Conservation (phyloP, 1,284 basidiomycete genomes). For the Malassezia obtusa region DNA sequence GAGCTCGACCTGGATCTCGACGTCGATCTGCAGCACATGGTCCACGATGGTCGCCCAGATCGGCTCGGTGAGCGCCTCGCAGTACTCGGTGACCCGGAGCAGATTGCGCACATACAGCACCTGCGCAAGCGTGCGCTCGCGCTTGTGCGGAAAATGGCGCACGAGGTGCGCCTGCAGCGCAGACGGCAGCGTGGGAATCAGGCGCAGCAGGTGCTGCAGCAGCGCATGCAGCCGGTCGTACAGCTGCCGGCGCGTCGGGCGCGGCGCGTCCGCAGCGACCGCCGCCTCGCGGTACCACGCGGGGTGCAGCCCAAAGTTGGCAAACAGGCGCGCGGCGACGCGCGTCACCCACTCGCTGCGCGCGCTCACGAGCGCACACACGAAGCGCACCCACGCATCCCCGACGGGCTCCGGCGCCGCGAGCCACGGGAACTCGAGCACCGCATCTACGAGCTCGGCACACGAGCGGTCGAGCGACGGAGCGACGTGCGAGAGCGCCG, state of each 20-base stretch:
- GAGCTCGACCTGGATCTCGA: conserved; percentile 89
- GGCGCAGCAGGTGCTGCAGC: conserved; percentile 68
- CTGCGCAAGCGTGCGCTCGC: conserved; percentile 69
- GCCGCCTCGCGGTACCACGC: conserved; percentile 20
- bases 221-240: conserved; percentile 81
- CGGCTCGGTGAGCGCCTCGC: conserved; percentile 74
- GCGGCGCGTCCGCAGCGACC: neutral
- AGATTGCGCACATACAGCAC: conserved; percentile 87
- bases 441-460: conserved; percentile 71
- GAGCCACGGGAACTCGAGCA: conserved; percentile 82
- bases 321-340: conserved; percentile 51
- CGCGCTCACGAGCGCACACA: conserved; percentile 86
- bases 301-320: conserved; percentile 10
- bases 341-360: conserved; percentile 79
- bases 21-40: conserved; percentile 86
- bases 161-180: conserved; percentile 69
- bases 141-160: conserved; percentile 81
- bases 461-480: conserved; percentile 68
- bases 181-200: conserved; percentile 56
- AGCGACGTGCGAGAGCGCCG: conserved; percentile 52
- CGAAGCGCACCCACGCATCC: conserved; percentile 56
- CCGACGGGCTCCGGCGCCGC: conserved; percentile 62
- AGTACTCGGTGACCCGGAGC: conserved; percentile 74
- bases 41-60: conserved; percentile 78
- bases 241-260: conserved; percentile 62